Evolutionary conservation across 441 rosid genomes (phyloP).

Genomic region (Adansonia grandidieri): DNA sequence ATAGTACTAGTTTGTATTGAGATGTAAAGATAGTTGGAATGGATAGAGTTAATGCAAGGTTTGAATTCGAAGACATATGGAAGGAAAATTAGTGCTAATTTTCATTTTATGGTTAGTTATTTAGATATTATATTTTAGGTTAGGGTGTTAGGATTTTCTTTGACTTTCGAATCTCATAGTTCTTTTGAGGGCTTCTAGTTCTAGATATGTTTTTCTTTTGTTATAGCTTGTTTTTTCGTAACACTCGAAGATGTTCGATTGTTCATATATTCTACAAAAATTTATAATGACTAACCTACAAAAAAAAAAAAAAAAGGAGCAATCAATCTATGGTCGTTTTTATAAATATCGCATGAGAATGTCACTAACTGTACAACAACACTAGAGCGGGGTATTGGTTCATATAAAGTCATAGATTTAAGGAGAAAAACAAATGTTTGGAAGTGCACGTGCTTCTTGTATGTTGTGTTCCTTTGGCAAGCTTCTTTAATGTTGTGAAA

Average conservation of each 20-base stretch:
- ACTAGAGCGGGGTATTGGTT: background rate
- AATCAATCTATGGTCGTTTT: background rate
- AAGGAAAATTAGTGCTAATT: too few species aligned
- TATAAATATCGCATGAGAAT: background rate
- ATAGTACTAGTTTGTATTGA: background rate
- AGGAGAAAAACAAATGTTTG: background rate
- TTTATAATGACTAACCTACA: background rate
- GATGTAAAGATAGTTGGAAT: background rate
- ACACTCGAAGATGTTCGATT: background rate
- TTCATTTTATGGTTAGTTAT: background rate
- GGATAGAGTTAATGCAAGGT: background rate
- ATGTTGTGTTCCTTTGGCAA: background rate
- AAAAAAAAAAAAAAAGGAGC: background rate
- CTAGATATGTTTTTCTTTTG: background rate
- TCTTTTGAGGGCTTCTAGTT: background rate
- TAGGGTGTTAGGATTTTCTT: background rate
- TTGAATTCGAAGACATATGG: background rate
- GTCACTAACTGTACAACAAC: background rate
- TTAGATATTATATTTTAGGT: background rate
- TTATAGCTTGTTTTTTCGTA: background rate
- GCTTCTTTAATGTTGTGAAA: background rate
- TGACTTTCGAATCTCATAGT: background rate
- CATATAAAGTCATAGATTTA: background rate
- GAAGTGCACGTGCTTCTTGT: background rate
- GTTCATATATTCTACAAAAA: background rate